phyloP scores from a whole-genome alignment of 2,329 filamentous ascomycete species.

The Drechslera avenae region DNA sequence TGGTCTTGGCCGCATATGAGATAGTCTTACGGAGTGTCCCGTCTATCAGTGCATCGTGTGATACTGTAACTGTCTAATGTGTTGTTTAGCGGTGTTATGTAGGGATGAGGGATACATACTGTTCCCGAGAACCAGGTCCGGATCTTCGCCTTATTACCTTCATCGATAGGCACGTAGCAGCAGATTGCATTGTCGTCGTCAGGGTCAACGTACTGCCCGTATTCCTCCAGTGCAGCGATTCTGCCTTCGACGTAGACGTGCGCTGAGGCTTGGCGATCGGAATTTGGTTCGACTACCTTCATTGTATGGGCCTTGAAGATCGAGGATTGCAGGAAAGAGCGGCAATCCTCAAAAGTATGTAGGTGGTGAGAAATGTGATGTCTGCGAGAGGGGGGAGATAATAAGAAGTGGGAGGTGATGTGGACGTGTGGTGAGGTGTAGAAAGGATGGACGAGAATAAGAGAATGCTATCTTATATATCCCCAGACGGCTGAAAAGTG shows the following conservation, averaged over 20 bases:
- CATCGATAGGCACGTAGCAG: conserved; percentile 46
- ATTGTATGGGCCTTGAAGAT: conserved; percentile 31
- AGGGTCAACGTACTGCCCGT: conserved; percentile 34
- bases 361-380: too few species aligned
- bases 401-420: too few species aligned
- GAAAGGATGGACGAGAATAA: too few species aligned
- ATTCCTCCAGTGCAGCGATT: conserved; percentile 39
- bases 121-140: conserved; percentile 40
- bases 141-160: conserved; percentile 41
- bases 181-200: conserved; percentile 33
- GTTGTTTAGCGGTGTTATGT: conserved; percentile 1
- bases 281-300: conserved; percentile 44
- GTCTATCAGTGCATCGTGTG: conserved; percentile 47
- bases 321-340: too few species aligned
- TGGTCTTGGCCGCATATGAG: conserved; percentile 11
- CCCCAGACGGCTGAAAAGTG: too few species aligned
- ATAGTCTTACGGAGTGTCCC: conserved; percentile 38
- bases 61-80: conserved; percentile 27
- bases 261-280: conserved; percentile 43
- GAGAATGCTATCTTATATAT: too few species aligned
- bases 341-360: too few species aligned
- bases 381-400: too few species aligned
- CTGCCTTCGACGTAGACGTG: conserved; percentile 32
- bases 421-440: too few species aligned
- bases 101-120: conserved; percentile 15